These are phyloP conservation scores for Cyberlindnera maritima DNA, from an alignment of 805 yeast genomes.

Conservation along the genomic window DNA sequence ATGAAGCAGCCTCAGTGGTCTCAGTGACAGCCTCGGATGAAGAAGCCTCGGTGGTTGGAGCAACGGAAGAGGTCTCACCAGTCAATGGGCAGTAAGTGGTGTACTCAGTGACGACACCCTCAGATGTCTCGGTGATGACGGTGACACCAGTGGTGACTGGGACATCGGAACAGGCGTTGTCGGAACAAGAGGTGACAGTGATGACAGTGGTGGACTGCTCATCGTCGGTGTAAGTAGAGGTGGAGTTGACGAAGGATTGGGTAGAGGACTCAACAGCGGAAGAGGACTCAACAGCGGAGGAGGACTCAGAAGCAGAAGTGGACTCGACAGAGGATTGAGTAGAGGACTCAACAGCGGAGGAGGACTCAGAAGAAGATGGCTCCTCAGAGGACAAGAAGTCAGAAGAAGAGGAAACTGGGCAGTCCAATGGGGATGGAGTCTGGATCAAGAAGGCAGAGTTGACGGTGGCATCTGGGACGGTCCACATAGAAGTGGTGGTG, in stretches of 20 bases:
- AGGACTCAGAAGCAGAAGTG: constrained; percentile 3
- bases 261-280: constrained; percentile 25
- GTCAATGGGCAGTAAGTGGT: constrained; percentile 27
- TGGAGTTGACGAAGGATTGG: constrained; percentile 3
- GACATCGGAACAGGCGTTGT: constrained; percentile 2
- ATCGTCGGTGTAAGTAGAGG: constrained; percentile 1
- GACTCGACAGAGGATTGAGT: not conserved
- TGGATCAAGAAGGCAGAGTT: constrained; percentile 15
- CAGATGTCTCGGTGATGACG: constrained; percentile 13
- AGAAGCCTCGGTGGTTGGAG: not conserved
- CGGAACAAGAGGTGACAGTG: constrained; percentile 14
- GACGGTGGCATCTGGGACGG: constrained; percentile 16
- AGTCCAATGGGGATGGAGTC: constrained; percentile 8
- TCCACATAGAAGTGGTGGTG: constrained; percentile 28
- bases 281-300: constrained; percentile 24
- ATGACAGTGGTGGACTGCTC: constrained; percentile 8
- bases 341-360: constrained; percentile 26
- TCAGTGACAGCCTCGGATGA: constrained; percentile 16
- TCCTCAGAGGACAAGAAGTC: not conserved
- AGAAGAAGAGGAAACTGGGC: constrained; percentile 10
- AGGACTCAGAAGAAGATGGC: constrained; percentile 2
- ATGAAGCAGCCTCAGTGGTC: constrained; percentile 16
- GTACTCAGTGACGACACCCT: constrained; percentile 34
- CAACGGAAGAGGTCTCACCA: not conserved
- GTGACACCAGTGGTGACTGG: constrained; percentile 15